These are phyloP conservation scores for Ascocoryne sarcoides DNA, from an alignment of 2,329 filamentous ascomycete genomes.

Conservation along the genomic window DNA sequence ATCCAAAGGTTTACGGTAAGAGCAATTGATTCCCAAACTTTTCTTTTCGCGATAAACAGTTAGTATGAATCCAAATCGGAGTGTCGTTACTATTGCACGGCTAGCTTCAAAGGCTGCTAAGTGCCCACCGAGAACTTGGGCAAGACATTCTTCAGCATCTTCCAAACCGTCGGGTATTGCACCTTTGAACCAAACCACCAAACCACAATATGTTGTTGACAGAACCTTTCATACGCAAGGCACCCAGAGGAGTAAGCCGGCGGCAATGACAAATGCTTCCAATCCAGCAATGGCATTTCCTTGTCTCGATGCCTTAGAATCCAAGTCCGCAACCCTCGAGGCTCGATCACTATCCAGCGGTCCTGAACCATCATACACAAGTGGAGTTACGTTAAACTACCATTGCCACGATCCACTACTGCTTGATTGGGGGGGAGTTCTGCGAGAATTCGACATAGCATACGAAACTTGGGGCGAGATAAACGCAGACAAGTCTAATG, in stretches of 20 bases:
- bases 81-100: conserved; percentile 15
- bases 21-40: too few species aligned
- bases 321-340: conserved; percentile 64
- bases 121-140: conserved; percentile 10
- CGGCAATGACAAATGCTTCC: conserved; percentile 38
- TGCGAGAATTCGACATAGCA: conserved; percentile 81
- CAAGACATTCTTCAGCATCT: conserved; percentile 12
- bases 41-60: too few species aligned
- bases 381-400: conserved; percentile 73
- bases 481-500: conserved; percentile 76
- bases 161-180: conserved; percentile 1
- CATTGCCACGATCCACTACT: conserved; percentile 65
- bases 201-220: conserved; percentile 8
- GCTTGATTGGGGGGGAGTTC: conserved; percentile 90
- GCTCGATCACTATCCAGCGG: conserved; percentile 61
- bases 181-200: conserved; percentile 2
- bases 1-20: too few species aligned
- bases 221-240: conserved; percentile 19
- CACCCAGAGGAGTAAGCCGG: conserved; percentile 10
- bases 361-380: conserved; percentile 90
- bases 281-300: conserved; percentile 87
- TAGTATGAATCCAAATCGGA: conserved; percentile 24
- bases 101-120: conserved; percentile 11
- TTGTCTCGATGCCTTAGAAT: conserved; percentile 78
- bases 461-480: conserved; percentile 88